Percentiles rank a stretch among this genome's conserved stretches.
Conservation (phyloP, 129 eudicot species). For the Logfia minima region DNA sequence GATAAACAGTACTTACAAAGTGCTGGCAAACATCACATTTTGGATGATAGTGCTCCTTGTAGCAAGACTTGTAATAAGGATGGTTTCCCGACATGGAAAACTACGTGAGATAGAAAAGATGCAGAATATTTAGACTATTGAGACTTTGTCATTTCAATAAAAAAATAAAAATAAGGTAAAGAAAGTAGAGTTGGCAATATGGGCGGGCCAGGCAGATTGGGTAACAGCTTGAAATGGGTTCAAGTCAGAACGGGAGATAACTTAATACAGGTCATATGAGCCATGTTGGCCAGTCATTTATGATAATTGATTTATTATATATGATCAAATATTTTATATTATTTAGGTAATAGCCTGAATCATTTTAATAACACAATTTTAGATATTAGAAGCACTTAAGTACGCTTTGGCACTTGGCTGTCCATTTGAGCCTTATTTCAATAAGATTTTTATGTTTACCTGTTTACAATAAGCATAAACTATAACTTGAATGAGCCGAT, state of each 20-base stretch:
- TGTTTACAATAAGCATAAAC: too few relatives aligned
- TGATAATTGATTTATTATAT: too few relatives aligned
- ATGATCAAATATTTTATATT: too few relatives aligned
- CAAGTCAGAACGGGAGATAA: background rate
- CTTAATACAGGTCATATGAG: too few relatives aligned
- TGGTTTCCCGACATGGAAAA: constrained; percentile 76
- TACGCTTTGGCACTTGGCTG: too few relatives aligned
- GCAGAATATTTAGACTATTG: background rate
- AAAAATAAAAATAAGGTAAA: background rate
- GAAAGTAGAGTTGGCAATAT: background rate
- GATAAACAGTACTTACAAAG: constrained; percentile 58
- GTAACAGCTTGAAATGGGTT: background rate
- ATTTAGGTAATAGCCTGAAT: too few relatives aligned
- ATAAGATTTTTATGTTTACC: too few relatives aligned
- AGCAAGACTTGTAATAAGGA: constrained; percentile 82
- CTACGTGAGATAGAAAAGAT: constrained; percentile 32
- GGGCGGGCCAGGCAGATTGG: background rate
- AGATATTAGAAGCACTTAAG: too few relatives aligned
- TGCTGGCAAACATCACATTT: constrained; percentile 84
- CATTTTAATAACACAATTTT: too few relatives aligned
- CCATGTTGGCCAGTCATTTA: too few relatives aligned
- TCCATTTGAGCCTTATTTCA: too few relatives aligned
- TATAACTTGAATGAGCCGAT: background rate
- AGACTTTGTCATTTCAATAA: background rate
- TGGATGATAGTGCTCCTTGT: constrained; percentile 84